Percentiles rank a stretch among this genome's conserved stretches.
phyloP scores from a whole-genome alignment of 495 filamentous ascomycete genomes.

The Lasiosphaeria miniovina region DNA sequence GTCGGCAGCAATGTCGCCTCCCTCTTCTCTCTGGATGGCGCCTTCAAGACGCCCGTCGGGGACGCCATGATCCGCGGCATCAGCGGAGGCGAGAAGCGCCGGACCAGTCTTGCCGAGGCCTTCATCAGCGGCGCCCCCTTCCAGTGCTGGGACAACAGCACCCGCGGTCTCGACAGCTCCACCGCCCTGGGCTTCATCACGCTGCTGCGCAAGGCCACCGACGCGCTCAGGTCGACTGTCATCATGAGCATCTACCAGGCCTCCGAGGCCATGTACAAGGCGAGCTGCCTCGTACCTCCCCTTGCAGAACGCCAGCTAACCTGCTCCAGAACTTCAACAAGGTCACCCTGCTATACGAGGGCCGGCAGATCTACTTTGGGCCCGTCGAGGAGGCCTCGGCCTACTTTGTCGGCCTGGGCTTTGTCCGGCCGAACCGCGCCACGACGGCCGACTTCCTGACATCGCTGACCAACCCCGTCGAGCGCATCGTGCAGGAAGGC shows the following conservation, averaged over 20 bases:
- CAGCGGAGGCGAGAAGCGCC: constrained; percentile 56
- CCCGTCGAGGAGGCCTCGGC: constrained; percentile 49
- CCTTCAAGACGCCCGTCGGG: constrained; percentile 67
- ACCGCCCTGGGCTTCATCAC: constrained; percentile 73
- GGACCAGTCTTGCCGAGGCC: constrained; percentile 51
- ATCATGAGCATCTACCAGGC: constrained; percentile 79
- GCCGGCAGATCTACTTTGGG: constrained; percentile 63
- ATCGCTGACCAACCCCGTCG: constrained; percentile 64
- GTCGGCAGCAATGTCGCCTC: constrained; percentile 59
- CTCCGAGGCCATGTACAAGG: constrained; percentile 70
- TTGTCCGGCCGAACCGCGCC: constrained; percentile 44
- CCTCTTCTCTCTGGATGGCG: constrained; percentile 36
- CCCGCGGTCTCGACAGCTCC: constrained; percentile 69
- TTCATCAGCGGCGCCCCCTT: constrained; percentile 36
- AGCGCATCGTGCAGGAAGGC: constrained; percentile 60
- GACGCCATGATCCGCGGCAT: constrained; percentile 74
- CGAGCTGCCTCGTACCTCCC: constrained; percentile 17
- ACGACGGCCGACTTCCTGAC: constrained; percentile 70
- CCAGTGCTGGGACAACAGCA: constrained; percentile 63
- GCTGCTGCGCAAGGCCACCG: constrained; percentile 70
- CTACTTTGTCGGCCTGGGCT: constrained; percentile 60
- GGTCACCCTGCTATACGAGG: constrained; percentile 59
- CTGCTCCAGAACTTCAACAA: constrained; percentile 62
- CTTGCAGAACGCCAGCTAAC: not conserved
- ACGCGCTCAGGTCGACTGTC: constrained; percentile 67